Conservation (phyloP, 805 yeast species). For the Cyberlindnera japonica region DNA sequence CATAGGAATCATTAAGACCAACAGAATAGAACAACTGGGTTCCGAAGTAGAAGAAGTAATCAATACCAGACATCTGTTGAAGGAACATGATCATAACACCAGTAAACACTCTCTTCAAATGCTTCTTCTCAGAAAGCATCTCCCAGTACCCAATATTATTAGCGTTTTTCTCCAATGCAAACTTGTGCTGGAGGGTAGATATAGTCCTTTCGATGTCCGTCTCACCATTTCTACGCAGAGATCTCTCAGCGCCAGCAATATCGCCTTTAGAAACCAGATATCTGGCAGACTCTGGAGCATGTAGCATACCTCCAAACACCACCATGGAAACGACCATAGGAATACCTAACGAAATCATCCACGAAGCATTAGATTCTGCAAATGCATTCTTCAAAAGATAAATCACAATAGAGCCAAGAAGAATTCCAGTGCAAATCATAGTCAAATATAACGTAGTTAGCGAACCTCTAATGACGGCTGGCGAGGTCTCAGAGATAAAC, state of each 20-base stretch:
- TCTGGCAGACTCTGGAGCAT: constrained; percentile 68
- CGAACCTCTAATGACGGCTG: constrained; percentile 62
- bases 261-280: constrained; percentile 46
- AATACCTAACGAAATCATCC: constrained; percentile 64
- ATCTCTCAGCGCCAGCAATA: constrained; percentile 50
- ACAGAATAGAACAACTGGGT: constrained; percentile 52
- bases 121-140: constrained; percentile 36
- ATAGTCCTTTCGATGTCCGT: constrained; percentile 33
- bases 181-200: constrained; percentile 2
- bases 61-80: constrained; percentile 63
- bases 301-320: constrained; percentile 54
- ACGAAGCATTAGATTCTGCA: constrained; percentile 41
- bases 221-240: constrained; percentile 47
- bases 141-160: constrained; percentile 40
- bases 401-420: constrained; percentile 60
- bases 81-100: constrained; percentile 55
- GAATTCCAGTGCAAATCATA: constrained; percentile 60
- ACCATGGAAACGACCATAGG: constrained; percentile 40
- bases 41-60: constrained; percentile 65
- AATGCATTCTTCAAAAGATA: constrained; percentile 44
- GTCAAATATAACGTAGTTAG: constrained; percentile 63
- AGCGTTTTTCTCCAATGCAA: constrained; percentile 7
- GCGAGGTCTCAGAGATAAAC: constrained; percentile 63
- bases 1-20: constrained; percentile 49
- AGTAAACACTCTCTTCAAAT: constrained; percentile 39